Percentiles rank a stretch among this genome's conserved stretches.
These are phyloP conservation scores for Amaranthus cruentus DNA, from an alignment of 148 eudicot species.

Conservation along the genomic window DNA sequence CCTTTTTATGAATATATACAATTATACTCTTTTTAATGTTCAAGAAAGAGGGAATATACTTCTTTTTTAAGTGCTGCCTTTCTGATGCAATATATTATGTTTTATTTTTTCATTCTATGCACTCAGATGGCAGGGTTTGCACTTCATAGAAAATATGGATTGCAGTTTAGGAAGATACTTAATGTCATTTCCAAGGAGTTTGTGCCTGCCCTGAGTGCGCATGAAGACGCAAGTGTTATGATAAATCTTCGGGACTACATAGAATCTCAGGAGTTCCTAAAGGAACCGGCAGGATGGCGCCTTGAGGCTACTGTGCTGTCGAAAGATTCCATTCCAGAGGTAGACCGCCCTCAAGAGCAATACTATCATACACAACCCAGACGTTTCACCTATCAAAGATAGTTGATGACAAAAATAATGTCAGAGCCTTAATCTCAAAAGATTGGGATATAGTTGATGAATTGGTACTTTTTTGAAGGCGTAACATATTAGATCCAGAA, in stretches of 20 bases:
- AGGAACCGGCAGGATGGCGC: constrained; percentile 74
- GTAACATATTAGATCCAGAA: no score
- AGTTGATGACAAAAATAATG: neutral
- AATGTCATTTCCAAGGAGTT: constrained; percentile 46
- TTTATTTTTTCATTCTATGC: neutral
- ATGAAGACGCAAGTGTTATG: constrained; percentile 34
- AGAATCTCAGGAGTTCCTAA: constrained; percentile 41
- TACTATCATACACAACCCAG: constrained; percentile 15
- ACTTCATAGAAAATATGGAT: constrained; percentile 54
- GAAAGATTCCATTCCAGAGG: constrained; percentile 8
- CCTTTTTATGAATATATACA: neutral
- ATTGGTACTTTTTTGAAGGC: no score
- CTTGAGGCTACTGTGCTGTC: constrained; percentile 36
- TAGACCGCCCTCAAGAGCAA: constrained; percentile 8
- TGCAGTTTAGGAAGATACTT: constrained; percentile 68
- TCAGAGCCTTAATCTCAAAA: no score
- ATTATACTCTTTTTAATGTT: neutral
- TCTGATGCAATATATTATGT: neutral
- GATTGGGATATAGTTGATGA: no score
- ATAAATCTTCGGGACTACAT: constrained; percentile 44
- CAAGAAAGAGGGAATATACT: no score
- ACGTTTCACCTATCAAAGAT: constrained; percentile 15
- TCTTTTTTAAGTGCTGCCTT: neutral
- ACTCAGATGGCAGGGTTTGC: constrained; percentile 86
- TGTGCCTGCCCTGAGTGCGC: constrained; percentile 36